Conservation (phyloP, 257 asterid genomes). For the Fraxinus excelsior region DNA sequence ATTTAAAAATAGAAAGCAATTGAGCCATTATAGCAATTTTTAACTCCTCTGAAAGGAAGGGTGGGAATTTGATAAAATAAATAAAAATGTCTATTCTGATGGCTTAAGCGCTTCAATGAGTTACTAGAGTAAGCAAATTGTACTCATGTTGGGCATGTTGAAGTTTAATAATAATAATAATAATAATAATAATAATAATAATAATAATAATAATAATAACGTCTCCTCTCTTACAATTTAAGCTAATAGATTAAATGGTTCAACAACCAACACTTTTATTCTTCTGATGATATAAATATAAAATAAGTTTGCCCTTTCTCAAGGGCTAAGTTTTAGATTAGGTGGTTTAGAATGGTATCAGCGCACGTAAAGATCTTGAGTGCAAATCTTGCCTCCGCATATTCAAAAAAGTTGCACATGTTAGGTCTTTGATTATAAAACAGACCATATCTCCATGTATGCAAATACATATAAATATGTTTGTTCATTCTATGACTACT, state of each 20-base stretch:
- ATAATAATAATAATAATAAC: no score
- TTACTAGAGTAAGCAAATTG: neutral
- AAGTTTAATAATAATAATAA: no score
- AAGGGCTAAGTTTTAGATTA: no score
- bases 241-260: no score
- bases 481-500: neutral
- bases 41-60: no score
- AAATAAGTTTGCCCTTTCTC: neutral
- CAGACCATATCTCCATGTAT: neutral
- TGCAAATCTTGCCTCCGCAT: neutral
- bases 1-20: no score
- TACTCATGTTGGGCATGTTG: neutral
- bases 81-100: neutral
- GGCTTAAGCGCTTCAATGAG: neutral
- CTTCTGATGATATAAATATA: neutral
- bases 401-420: neutral
- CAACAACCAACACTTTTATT: neutral
- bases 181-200: no score
- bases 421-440: neutral
- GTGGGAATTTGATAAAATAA: no score
- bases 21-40: no score
- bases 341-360: neutral
- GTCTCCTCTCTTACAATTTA: no score
- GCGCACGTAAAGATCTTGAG: no score
- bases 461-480: neutral